Evolutionary conservation across 176 grass and related monocot species (phyloP), one percentile per base, ranked within the genome.

Genomic region (Triticum urartu): DNA sequence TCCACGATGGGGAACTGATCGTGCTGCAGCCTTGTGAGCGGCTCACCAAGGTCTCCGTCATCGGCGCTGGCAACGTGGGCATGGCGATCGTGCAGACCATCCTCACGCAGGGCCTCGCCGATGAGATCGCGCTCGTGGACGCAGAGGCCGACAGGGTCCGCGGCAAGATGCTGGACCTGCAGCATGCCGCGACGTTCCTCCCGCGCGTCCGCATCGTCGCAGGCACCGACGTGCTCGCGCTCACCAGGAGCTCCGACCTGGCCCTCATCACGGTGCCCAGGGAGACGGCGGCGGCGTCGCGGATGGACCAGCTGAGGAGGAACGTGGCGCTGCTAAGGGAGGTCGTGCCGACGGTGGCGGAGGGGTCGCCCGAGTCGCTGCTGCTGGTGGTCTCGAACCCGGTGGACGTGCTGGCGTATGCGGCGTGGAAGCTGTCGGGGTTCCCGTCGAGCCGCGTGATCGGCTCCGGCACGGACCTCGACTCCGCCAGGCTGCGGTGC

Each of bases 81-180:
- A 94, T 94, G 92, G 92, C 92, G 8, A 91, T 94, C 86, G 87
- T 87, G 10, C 92, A 94, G 79, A 91, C 92, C 18, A 91, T 94
- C 70, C 84, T 94, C 0, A 91, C 92, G 3, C 84, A 82, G 58
- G 87, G 89, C 11, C 72, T 94, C 1, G 89, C 87, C 21, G 92
- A 90, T 70, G 89, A 94, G 87, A 89, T 94, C 60, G 87, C 87
- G 5, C 92, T 94, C 9, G 87, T 94, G 39, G 92, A 94, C 86
- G 84, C 84, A 13, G 43, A 75, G 15, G 32, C 92, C 33, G 81
- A 89, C 60, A 89, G 85, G 45, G 68, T 91, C 69, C 87, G 84
- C 7, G 92, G 92, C 40, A 89, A 94, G 89, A 94, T 94, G 92
- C 87, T 94, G 24, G 92, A 94, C 83, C 92, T 94, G 25, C 92